Percentiles rank a stretch among this genome's conserved stretches.
These are phyloP conservation scores for Articulospora tetracladia DNA, from an alignment of 495 filamentous ascomycete species.

Conservation along the genomic window DNA sequence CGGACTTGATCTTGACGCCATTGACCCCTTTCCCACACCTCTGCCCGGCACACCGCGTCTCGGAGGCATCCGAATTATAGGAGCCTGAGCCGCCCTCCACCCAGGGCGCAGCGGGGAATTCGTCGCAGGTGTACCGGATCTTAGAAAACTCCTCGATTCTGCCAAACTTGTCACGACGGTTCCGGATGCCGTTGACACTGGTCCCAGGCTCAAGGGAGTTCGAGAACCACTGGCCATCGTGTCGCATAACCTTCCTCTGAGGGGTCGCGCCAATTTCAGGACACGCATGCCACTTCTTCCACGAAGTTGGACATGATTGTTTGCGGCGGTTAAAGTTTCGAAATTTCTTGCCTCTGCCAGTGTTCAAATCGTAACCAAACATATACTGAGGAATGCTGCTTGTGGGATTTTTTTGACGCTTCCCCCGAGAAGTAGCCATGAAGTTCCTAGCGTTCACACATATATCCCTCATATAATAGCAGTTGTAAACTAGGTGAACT, in stretches of 20 bases:
- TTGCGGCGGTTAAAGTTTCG: not conserved
- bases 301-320: not conserved
- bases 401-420: not conserved
- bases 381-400: conserved; percentile 1
- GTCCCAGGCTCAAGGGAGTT: conserved; percentile 12
- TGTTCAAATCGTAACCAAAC: conserved; percentile 14
- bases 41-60: conserved; percentile 11
- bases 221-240: conserved; percentile 7
- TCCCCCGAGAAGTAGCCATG: not conserved
- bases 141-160: not conserved
- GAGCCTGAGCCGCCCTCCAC: conserved; percentile 13
- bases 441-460: conserved; percentile 8
- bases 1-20: not conserved
- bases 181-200: not conserved
- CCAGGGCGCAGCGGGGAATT: conserved; percentile 14
- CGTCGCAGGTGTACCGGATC: conserved; percentile 15
- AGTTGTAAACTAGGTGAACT: conserved; percentile 8
- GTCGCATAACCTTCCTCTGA: conserved; percentile 8
- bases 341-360: not conserved
- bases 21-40: no score
- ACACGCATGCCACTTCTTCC: conserved; percentile 1
- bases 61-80: not conserved
- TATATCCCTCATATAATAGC: conserved; percentile 12
- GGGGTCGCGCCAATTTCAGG: conserved; percentile 8
- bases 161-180: no score